phyloP scores from a whole-genome alignment of 768 basidiomycete genomes.

The Phanerochaete carnosa region DNA sequence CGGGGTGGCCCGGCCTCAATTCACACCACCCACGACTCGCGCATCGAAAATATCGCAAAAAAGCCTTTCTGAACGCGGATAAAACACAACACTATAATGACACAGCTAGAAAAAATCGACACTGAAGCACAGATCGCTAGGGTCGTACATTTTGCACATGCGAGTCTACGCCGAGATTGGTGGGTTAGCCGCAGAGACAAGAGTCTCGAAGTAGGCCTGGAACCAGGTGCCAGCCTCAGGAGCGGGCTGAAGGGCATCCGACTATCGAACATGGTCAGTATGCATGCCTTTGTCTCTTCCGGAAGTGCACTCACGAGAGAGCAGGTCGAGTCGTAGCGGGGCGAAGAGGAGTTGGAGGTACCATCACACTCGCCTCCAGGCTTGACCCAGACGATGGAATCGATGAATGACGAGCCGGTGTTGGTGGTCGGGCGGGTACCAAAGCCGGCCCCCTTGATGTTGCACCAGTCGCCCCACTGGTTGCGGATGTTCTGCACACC shows the following conservation, averaged over 20 bases:
- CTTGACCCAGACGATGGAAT: constrained; percentile 65
- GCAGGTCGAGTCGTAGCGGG: constrained; percentile 50
- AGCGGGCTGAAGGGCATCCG: constrained; percentile 52
- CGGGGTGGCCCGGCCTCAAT: too few species aligned
- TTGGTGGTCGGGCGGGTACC: constrained; percentile 54
- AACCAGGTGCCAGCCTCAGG: constrained; percentile 68
- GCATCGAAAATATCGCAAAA: too few species aligned
- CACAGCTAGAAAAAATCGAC: neutral
- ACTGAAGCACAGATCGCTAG: neutral
- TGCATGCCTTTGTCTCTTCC: neutral
- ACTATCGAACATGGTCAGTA: constrained; percentile 15
- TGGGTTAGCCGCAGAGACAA: constrained; percentile 43
- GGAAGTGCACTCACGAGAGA: constrained; percentile 37
- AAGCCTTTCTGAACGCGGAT: too few species aligned
- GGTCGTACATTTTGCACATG: neutral
- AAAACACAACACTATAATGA: neutral
- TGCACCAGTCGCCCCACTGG: constrained; percentile 65
- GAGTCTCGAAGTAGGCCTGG: constrained; percentile 61
- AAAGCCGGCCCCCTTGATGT: constrained; percentile 62
- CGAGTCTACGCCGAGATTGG: constrained; percentile 1
- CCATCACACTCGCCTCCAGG: constrained; percentile 68
- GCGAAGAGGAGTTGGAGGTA: constrained; percentile 51
- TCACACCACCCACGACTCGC: too few species aligned
- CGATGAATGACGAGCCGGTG: constrained; percentile 52
- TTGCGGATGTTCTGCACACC: constrained; percentile 60